phyloP scores from a whole-genome alignment of 345 rosid species.

The Salix exigua region DNA sequence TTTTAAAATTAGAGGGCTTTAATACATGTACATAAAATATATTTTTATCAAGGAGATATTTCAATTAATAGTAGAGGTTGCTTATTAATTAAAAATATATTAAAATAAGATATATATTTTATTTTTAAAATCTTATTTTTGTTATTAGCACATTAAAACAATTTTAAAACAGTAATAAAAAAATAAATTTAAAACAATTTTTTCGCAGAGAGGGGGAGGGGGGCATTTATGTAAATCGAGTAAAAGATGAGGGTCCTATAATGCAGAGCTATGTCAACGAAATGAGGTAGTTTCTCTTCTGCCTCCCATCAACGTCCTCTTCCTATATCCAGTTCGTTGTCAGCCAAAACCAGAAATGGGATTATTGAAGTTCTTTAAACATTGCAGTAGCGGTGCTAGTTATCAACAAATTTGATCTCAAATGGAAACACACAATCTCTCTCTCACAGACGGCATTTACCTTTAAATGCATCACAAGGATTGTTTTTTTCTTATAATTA shows the following conservation, averaged over 20 bases:
- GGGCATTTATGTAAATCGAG: conserved; percentile 15
- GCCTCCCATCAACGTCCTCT: not conserved
- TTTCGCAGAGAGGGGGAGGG: not conserved
- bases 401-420: not conserved
- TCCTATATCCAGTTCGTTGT: not conserved
- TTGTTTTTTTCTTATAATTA: not conserved
- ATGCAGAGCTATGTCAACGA: not conserved
- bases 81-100: no score
- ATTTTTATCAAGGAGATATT: no score
- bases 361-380: not conserved
- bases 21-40: no score
- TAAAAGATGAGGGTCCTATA: not conserved
- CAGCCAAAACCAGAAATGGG: not conserved
- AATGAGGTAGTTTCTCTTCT: not conserved
- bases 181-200: no score
- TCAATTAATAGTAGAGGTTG: no score
- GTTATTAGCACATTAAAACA: no score
- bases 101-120: no score
- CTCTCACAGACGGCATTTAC: not conserved
- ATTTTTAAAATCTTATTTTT: no score
- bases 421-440: not conserved
- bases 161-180: no score
- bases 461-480: conserved; percentile 35
- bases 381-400: not conserved
- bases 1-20: no score